Conservation (phyloP, 108 stramenopile genomes). For the Cyclotella distinguenda region DNA sequence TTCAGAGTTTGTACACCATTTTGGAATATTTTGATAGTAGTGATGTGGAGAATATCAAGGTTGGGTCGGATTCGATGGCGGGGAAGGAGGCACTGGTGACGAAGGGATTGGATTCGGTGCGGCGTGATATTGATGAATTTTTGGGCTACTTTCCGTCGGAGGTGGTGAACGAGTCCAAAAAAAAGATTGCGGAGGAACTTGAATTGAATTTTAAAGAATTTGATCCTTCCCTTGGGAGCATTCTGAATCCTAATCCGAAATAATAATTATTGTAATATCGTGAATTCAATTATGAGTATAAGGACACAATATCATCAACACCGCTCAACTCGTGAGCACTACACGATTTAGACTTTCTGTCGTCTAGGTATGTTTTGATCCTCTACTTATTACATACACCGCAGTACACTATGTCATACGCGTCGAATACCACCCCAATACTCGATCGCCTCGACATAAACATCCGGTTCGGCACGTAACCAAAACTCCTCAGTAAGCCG, state of each 20-base stretch:
- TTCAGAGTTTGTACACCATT: conserved; percentile 79
- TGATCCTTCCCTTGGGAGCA: conserved; percentile 66
- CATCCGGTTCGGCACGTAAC: conserved; percentile 39
- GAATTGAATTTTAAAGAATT: conserved; percentile 81
- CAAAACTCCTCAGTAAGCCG: conserved; percentile 48
- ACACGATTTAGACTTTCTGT: too few species aligned
- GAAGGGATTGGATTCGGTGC: conserved; percentile 65
- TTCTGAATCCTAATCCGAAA: conserved; percentile 64
- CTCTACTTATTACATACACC: too few species aligned
- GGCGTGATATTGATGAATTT: conserved; percentile 74
- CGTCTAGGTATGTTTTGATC: too few species aligned
- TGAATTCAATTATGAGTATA: too few species aligned
- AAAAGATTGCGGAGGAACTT: conserved; percentile 70
- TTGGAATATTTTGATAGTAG: conserved; percentile 88
- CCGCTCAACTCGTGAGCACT: too few species aligned
- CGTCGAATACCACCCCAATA: conserved; percentile 34
- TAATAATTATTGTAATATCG: not conserved
- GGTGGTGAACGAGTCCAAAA: conserved; percentile 47
- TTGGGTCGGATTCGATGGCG: conserved; percentile 46
- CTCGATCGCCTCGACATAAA: conserved; percentile 47
- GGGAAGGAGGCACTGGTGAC: conserved; percentile 78
- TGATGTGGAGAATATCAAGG: conserved; percentile 80
- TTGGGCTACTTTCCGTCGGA: conserved; percentile 67
- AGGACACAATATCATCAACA: too few species aligned
- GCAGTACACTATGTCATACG: conserved; percentile 3